Conservation (phyloP, 768 basidiomycete genomes). For the Tylopilus rubrobrunneus region DNA sequence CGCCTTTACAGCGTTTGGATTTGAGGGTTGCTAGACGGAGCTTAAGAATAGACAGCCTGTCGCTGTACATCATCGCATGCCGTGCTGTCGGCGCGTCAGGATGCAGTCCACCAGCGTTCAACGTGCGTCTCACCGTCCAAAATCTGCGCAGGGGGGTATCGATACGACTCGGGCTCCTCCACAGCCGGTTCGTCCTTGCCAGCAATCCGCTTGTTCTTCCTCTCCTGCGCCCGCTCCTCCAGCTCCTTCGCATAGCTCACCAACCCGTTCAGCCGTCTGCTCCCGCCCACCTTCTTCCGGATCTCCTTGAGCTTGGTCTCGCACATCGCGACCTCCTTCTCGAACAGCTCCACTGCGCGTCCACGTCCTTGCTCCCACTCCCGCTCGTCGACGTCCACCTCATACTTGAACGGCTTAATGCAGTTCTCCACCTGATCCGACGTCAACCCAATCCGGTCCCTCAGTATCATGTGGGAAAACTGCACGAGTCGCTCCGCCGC, state of each 20-base stretch:
- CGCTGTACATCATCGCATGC: conserved; percentile 84
- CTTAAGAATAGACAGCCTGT: conserved; percentile 78
- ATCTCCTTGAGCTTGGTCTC: conserved; percentile 87
- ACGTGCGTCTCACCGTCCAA: conserved; percentile 67
- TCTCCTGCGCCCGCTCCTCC: conserved; percentile 73
- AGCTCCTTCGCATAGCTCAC: conserved; percentile 77
- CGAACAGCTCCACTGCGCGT: conserved; percentile 72
- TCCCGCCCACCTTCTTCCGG: conserved; percentile 82
- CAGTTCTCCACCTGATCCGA: conserved; percentile 99
- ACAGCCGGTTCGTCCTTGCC: conserved; percentile 34
- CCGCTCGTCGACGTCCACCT: conserved; percentile 87
- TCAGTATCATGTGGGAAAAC: conserved; percentile 89
- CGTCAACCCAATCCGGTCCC: conserved; percentile 91
- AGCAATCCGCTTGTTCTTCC: conserved; percentile 48
- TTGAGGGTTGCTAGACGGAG: conserved; percentile 82
- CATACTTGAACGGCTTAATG: conserved; percentile 99
- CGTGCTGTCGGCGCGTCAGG: conserved; percentile 55
- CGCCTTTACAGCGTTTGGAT: conserved; percentile 82
- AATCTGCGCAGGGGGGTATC: conserved; percentile 88
- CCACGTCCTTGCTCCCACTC: conserved; percentile 90
- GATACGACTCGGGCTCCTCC: conserved; percentile 70
- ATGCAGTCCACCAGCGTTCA: background rate
- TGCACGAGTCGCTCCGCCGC: conserved; percentile 87
- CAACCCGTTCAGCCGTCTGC: conserved; percentile 69
- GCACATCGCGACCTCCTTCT: conserved; percentile 80